A percentile compares a stretch with the other conserved stretches of the same genome.
Evolutionary conservation across 805 yeast species (phyloP).

Genomic region (Torulaspora gathmanii): DNA sequence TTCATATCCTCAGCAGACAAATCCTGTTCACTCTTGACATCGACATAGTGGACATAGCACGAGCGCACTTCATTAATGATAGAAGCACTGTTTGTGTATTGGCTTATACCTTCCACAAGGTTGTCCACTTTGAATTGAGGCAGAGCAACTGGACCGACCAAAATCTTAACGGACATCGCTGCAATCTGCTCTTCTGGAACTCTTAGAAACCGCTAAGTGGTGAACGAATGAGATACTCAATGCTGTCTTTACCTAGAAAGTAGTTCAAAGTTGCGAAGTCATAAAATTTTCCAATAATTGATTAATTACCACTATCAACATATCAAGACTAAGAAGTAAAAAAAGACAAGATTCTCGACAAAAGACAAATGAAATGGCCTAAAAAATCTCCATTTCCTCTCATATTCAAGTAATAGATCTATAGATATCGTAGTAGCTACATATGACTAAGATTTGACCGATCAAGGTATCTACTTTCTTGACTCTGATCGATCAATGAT

Average conservation of each 20-base stretch:
- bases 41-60: conserved; percentile 75
- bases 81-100: conserved; percentile 55
- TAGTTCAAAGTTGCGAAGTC: too few relatives aligned
- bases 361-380: too few relatives aligned
- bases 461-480: background rate
- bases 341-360: too few relatives aligned
- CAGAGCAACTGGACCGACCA: conserved; percentile 88
- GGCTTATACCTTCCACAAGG: conserved; percentile 67
- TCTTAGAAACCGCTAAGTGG: background rate
- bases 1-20: conserved; percentile 41
- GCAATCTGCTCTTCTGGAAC: conserved; percentile 4
- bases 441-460: background rate
- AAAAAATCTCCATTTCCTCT: too few relatives aligned
- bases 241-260: background rate
- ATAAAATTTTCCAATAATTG: too few relatives aligned
- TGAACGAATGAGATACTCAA: background rate
- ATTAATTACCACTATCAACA: too few relatives aligned
- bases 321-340: too few relatives aligned
- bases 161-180: conserved; percentile 44
- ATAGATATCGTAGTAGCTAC: too few relatives aligned
- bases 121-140: conserved; percentile 80
- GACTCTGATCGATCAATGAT: conserved; percentile 7
- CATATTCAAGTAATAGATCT: too few relatives aligned
- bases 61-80: conserved; percentile 69
- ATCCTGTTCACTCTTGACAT: conserved; percentile 39